These are phyloP conservation scores for Salvia hispanica DNA, from an alignment of 257 asterid genomes.

Conservation along the genomic window DNA sequence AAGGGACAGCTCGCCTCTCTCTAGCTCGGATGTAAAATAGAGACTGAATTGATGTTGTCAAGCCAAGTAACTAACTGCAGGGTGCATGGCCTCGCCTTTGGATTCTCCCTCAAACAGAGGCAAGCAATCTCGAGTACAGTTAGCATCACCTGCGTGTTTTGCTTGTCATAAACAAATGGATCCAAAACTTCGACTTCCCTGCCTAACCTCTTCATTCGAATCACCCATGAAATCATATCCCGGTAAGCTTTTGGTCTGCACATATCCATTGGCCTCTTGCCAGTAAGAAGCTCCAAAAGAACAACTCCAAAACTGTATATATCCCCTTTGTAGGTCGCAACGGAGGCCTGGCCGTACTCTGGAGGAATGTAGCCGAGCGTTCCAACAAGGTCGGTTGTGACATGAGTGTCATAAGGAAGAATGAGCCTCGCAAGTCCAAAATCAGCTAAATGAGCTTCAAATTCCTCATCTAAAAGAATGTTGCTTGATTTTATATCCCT, in stretches of 20 bases:
- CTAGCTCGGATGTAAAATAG: conserved; percentile 23
- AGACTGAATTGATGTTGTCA: conserved; percentile 45
- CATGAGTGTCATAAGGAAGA: conserved; percentile 76
- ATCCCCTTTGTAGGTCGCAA: conserved; percentile 84
- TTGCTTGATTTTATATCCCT: conserved; percentile 86
- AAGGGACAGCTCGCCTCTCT: conserved; percentile 16
- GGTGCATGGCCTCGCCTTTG: conserved; percentile 66
- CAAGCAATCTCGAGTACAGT: conserved; percentile 66
- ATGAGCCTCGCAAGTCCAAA: conserved; percentile 87
- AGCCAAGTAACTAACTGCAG: conserved; percentile 70
- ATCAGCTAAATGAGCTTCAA: conserved; percentile 81
- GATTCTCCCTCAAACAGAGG: conserved; percentile 67
- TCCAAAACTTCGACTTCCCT: conserved; percentile 69
- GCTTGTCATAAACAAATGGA: conserved; percentile 57
- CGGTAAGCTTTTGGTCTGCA: conserved; percentile 66
- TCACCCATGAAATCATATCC: conserved; percentile 71
- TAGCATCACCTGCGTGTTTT: conserved; percentile 49
- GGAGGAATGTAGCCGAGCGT: conserved; percentile 95
- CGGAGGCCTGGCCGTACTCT: conserved; percentile 75
- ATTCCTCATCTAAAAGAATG: conserved; percentile 62
- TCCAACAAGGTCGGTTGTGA: conserved; percentile 81
- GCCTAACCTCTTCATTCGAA: conserved; percentile 52
- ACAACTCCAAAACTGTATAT: conserved; percentile 89
- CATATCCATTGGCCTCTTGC: conserved; percentile 83
- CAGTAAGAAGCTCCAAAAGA: conserved; percentile 86